Conservation (phyloP, 2,329 filamentous ascomycete genomes). For the Neopestalotiopsis sp. region DNA sequence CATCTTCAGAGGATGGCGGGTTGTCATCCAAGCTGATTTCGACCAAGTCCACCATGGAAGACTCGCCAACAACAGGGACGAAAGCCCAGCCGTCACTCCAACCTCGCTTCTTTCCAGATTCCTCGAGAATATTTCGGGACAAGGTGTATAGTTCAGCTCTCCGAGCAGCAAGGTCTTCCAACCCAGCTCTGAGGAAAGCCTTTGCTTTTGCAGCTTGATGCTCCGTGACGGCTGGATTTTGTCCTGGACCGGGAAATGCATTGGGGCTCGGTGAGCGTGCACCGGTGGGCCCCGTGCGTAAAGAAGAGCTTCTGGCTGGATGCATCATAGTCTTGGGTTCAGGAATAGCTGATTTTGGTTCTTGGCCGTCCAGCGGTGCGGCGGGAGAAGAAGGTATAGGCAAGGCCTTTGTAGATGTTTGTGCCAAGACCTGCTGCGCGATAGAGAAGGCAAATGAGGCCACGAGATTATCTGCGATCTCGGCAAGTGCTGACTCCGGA, state of each 20-base stretch:
- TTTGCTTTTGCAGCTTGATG: conserved; percentile 47
- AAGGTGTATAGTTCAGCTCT: conserved; percentile 83
- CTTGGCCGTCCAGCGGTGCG: conserved; percentile 51
- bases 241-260: conserved; percentile 55
- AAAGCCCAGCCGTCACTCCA: conserved; percentile 81
- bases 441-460: conserved; percentile 80
- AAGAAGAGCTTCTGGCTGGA: conserved; percentile 68
- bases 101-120: conserved; percentile 71
- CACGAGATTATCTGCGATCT: conserved; percentile 75
- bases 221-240: conserved; percentile 39
- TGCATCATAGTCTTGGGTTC: conserved; percentile 76
- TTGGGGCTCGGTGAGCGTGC: conserved; percentile 53
- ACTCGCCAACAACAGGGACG: conserved; percentile 56
- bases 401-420: conserved; percentile 73
- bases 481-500: conserved; percentile 46
- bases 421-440: conserved; percentile 76
- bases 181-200: conserved; percentile 64
- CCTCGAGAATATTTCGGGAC: conserved; percentile 79
- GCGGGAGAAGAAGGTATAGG: conserved; percentile 69
- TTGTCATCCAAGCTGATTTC: conserved; percentile 61
- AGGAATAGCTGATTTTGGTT: conserved; percentile 67
- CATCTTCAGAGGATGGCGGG: conserved; percentile 27
- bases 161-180: conserved; percentile 82
- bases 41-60: conserved; percentile 56
- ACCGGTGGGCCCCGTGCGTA: conserved; percentile 43